Conservation (phyloP, 2,329 filamentous ascomycete species). For the Xylaria sp. region DNA sequence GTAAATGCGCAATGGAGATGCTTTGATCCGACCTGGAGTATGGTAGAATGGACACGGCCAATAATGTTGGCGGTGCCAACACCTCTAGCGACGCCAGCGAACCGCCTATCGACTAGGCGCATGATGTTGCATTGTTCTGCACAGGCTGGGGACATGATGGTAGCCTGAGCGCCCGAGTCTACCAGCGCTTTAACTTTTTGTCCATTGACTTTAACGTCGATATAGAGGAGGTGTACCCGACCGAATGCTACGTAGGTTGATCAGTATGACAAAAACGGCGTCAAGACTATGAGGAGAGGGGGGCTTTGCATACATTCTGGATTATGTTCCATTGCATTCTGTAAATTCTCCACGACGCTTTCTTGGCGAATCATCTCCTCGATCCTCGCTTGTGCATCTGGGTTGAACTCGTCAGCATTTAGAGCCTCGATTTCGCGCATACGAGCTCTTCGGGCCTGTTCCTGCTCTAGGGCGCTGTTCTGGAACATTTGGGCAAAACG, state of each 20-base stretch:
- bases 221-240: slow-evolving; percentile 93
- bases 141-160: slow-evolving; percentile 96
- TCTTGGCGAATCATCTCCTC: slow-evolving; percentile 98
- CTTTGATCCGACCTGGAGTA: slow-evolving; percentile 88
- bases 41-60: slow-evolving; percentile 91
- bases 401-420: slow-evolving; percentile 93
- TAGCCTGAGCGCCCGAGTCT: slow-evolving; percentile 95
- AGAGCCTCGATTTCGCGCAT: slow-evolving; percentile 82
- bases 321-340: slow-evolving; percentile 96
- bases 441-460: slow-evolving; percentile 75
- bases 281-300: neutral
- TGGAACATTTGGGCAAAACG: slow-evolving; percentile 77
- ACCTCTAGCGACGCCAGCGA: slow-evolving; percentile 88
- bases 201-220: slow-evolving; percentile 93
- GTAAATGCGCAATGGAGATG: slow-evolving; percentile 95
- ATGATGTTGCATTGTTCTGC: slow-evolving; percentile 94
- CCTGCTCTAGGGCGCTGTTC: slow-evolving; percentile 71
- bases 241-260: slow-evolving; percentile 74
- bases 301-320: slow-evolving; percentile 82
- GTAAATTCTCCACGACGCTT: slow-evolving; percentile 90
- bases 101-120: slow-evolving; percentile 91
- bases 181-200: slow-evolving; percentile 94
- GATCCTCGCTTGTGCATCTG: slow-evolving; percentile 88
- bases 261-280: slow-evolving; percentile 23
- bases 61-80: slow-evolving; percentile 95